Evolutionary conservation across 345 rosid species (phyloP), one percentile per base, ranked within the genome.

Genomic region (Melaleuca quinquenervia): DNA sequence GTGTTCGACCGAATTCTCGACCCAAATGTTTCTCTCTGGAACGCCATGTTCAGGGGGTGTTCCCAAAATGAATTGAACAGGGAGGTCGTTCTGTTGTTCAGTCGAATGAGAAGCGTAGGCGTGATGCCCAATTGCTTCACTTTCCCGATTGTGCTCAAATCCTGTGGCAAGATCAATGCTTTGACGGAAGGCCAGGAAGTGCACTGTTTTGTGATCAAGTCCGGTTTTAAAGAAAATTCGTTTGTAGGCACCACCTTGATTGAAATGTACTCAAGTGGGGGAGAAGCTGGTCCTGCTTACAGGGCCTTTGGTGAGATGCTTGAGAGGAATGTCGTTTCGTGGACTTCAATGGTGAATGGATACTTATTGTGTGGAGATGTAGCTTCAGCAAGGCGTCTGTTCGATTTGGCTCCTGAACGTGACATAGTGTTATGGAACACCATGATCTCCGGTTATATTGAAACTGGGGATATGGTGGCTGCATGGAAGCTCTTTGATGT

Each of bases 391-490:
- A 89, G 93, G 62, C 53, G 89, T 16, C 89, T 93, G 91, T 96
- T 97, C 27, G 93, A 96, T 82, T 88, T 93, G 90, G 91, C 96
- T 0, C 98, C 98, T 1, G 93, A 92, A 88, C 92, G 96, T 70
- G 99, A 95, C 87, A 82, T 91, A 84, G 93, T 96, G 89, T 51
- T 95, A 85, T 95, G 98, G 98, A 97, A 93, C 87, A 94, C 93
- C 50, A 92, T 97, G 91, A 78, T 97, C 58, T 90, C 91, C 4
- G 99, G 96, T 82, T 96, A 93, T 85, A 95, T 92, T n/a, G 90
- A 90, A 58, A 26, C 21, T 49, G 93, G 96, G 85, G 93, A 93
- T 84, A 89, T 96, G 94, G 54, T 64, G 41, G 92, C 88, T 54
- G 97, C 98, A 58, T 88, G 87, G 83, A 90, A 91, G 87, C 93